Conservation (phyloP, 768 basidiomycete species). For the Suillus ampliporus region DNA sequence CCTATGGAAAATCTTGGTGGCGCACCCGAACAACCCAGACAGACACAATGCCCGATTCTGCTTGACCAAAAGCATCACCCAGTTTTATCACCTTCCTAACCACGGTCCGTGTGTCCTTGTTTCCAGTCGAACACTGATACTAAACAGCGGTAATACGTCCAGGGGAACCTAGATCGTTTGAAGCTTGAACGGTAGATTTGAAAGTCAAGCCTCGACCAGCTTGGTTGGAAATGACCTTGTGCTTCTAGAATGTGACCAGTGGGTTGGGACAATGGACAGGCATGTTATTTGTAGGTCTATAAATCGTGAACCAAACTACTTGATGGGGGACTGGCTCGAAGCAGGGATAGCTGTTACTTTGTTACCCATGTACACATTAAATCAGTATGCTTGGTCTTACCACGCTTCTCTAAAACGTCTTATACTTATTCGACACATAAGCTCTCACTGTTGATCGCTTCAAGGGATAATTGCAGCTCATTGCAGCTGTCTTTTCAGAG, state of each 20-base stretch:
- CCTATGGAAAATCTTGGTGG: conserved; percentile 92
- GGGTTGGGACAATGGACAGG: not conserved
- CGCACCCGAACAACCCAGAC: conserved; percentile 34
- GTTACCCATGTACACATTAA: not conserved
- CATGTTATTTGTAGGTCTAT: not conserved
- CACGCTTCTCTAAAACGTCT: not conserved
- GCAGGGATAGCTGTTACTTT: not conserved
- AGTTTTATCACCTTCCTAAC: not conserved
- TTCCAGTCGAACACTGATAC: not conserved
- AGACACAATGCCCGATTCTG: not conserved
- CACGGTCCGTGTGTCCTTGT: not conserved
- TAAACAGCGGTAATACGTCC: conserved; percentile 1
- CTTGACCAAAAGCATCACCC: not conserved
- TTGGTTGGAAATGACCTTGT: conserved; percentile 5
- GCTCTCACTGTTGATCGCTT: not conserved
- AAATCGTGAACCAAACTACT: not conserved
- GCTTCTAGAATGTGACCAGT: conserved; percentile 8
- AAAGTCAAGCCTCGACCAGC: not conserved
- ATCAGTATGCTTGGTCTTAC: not conserved
- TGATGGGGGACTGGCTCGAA: not conserved
- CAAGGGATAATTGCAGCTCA: not conserved
- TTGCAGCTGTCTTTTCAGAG: not conserved
- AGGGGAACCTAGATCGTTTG: not conserved
- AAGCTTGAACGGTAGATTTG: conserved; percentile 8
- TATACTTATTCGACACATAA: not conserved